Percentiles rank a stretch among this genome's conserved stretches.
phyloP scores from a whole-genome alignment of 768 basidiomycete genomes.

The Candolleomyces efflorescens region DNA sequence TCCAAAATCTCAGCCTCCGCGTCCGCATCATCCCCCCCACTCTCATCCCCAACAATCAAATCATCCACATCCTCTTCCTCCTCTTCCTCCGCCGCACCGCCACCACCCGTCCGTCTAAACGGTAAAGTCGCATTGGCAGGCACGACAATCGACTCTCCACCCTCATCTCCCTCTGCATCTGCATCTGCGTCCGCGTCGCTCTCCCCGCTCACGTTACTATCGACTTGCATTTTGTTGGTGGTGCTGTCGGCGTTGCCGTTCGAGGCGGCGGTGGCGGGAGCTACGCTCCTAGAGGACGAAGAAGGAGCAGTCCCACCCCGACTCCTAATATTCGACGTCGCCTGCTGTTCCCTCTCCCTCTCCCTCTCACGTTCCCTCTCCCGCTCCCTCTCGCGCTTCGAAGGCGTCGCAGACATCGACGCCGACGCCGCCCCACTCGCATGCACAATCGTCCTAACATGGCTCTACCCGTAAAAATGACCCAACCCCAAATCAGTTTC shows the following conservation, averaged over 20 bases:
- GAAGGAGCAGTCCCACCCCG: not conserved
- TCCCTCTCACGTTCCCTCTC: too few relatives aligned
- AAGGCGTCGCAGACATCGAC: too few relatives aligned
- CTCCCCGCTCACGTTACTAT: constrained; percentile 5
- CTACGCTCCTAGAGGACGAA: too few relatives aligned
- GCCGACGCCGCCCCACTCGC: too few relatives aligned
- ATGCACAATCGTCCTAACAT: too few relatives aligned
- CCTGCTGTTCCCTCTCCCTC: not conserved
- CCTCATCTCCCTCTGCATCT: constrained; percentile 17
- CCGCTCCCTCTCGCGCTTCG: too few relatives aligned
- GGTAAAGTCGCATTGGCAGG: not conserved
- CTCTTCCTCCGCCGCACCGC: constrained; percentile 21
- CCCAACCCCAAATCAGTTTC: too few relatives aligned
- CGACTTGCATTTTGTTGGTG: not conserved
- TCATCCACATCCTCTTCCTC: constrained; percentile 19
- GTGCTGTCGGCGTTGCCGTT: not conserved
- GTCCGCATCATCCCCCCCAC: constrained; percentile 21
- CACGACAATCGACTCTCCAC: not conserved
- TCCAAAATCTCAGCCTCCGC: constrained; percentile 18
- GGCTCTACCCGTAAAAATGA: too few relatives aligned
- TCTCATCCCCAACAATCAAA: constrained; percentile 6
- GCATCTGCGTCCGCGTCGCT: constrained; percentile 22
- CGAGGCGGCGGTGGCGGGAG: not conserved
- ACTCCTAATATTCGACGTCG: not conserved
- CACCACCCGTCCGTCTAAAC: constrained; percentile 21